These are phyloP conservation scores for Protomyces pachydermus DNA, from an alignment of 1,139 yeast genomes.

Conservation along the genomic window DNA sequence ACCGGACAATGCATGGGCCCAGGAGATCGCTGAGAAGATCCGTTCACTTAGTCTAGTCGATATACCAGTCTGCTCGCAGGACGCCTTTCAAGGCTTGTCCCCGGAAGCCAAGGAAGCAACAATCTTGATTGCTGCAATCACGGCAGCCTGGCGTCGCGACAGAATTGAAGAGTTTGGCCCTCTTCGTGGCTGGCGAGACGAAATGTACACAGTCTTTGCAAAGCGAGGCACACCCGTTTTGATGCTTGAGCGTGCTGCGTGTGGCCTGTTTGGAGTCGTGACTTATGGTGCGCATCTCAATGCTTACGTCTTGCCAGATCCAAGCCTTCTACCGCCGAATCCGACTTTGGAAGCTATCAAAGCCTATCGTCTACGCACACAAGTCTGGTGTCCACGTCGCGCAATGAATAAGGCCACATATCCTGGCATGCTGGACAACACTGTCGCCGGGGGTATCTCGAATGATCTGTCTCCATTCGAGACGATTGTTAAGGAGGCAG, in stretches of 20 bases:
- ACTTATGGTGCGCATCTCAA: slow-evolving; percentile 86
- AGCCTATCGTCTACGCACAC: slow-evolving; percentile 39
- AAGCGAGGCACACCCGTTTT: slow-evolving; percentile 56
- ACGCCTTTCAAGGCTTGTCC: background rate
- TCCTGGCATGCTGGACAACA: slow-evolving; percentile 87
- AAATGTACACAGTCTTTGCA: slow-evolving; percentile 66
- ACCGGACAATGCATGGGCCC: background rate
- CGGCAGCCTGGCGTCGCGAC: slow-evolving; percentile 1
- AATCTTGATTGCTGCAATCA: background rate
- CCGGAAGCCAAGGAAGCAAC: background rate
- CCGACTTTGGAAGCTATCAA: slow-evolving; percentile 39
- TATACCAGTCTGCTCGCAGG: background rate
- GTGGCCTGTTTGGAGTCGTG: slow-evolving; percentile 74
- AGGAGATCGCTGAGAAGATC: background rate
- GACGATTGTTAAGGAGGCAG: slow-evolving; percentile 77
- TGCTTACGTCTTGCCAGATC: slow-evolving; percentile 52
- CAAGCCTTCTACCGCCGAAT: slow-evolving; percentile 35
- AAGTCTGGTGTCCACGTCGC: slow-evolving; percentile 82
- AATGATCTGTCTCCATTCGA: slow-evolving; percentile 70
- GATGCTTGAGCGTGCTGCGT: slow-evolving; percentile 70
- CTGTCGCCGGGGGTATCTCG: slow-evolving; percentile 93
- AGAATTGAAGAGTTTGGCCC: slow-evolving; percentile 42
- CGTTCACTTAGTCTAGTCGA: background rate
- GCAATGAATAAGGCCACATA: slow-evolving; percentile 73
- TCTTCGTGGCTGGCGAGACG: slow-evolving; percentile 80